Base-by-base conservation (phyloP, 345 rosid species). In the Bruguiera parviflora region DNA sequence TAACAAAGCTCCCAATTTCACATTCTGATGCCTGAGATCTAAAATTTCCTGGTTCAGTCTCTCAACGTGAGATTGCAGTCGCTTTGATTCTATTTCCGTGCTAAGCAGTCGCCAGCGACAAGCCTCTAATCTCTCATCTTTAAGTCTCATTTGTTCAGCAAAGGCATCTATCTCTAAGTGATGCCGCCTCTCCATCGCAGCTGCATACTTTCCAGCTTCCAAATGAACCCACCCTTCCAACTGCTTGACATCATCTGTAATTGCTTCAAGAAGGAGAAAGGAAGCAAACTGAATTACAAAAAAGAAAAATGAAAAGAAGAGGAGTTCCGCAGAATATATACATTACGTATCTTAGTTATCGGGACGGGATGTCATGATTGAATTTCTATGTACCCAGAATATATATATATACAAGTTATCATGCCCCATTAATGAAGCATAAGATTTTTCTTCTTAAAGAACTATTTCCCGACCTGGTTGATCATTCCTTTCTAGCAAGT, bases 91-190 rank as follows among this genome's bases (percentile, higher is more conserved):
- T 57, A 88, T 71, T 66, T 95, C 96, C 84, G 82, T 81, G 83
- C 92, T 87, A 79, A 89, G 79, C 69, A 85, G 64, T 76, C 75
- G 83, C 96, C 89, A 85, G n/a, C 83, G 90, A 46, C 76, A 80
- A 61, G 85, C 84, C 83, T 92, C 96, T 64, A 92, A 67, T 64
- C 86, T 92, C 76, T 95, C 96, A 63, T 89, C 96, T 78, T 90
- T 89, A 57, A 85, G 75, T 69, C 96, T 84, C 87, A 91, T 79
- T 71, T 87, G 87, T 73, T 91, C 89, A 9, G 83, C 84, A 79
- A 86, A 88, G 33, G 86, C 92, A 39, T 84, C 89, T 47, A 88
- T 70, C 74, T 89, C 98, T 52, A 78, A 66, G 62, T 82, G 92
- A 77, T 86, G 91, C 71, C 82, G 82, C 79, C 82, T 87, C 84